These are phyloP conservation scores for Cytospora chrysosperma DNA, from an alignment of 2,329 filamentous ascomycete genomes.

Conservation along the genomic window DNA sequence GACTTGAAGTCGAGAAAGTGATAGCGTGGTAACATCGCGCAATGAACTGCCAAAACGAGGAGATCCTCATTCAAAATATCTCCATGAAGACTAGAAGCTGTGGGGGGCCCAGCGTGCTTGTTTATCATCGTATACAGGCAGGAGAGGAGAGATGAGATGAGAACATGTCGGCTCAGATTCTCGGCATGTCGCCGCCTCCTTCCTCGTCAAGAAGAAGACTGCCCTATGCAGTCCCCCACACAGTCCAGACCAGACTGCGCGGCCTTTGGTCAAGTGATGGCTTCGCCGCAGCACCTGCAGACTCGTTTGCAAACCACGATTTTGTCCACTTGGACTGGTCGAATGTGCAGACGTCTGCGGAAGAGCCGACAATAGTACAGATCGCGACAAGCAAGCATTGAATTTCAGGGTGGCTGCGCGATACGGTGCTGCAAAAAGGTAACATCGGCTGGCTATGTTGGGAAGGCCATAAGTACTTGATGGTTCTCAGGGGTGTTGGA, in stretches of 20 bases:
- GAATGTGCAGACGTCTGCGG: background rate
- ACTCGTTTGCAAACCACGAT: background rate
- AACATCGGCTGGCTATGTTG: background rate
- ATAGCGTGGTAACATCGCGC: background rate
- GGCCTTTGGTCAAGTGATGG: background rate
- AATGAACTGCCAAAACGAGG: constrained; percentile 1
- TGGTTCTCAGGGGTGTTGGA: background rate
- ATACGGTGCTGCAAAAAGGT: background rate
- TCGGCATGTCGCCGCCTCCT: background rate
- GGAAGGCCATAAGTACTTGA: background rate
- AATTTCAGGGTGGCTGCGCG: background rate
- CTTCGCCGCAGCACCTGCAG: background rate
- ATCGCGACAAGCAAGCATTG: background rate
- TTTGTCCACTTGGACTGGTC: background rate
- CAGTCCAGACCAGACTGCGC: background rate
- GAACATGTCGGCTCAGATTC: background rate
- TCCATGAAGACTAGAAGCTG: background rate
- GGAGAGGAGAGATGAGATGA: background rate
- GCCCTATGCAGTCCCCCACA: background rate
- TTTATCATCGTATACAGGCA: background rate
- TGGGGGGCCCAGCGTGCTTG: background rate
- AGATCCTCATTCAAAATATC: background rate
- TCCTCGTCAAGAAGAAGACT: background rate
- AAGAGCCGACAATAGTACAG: background rate
- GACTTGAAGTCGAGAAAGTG: background rate